phyloP scores from a whole-genome alignment of 2,329 filamentous ascomycete genomes.

The Colletotrichum australisinense region DNA sequence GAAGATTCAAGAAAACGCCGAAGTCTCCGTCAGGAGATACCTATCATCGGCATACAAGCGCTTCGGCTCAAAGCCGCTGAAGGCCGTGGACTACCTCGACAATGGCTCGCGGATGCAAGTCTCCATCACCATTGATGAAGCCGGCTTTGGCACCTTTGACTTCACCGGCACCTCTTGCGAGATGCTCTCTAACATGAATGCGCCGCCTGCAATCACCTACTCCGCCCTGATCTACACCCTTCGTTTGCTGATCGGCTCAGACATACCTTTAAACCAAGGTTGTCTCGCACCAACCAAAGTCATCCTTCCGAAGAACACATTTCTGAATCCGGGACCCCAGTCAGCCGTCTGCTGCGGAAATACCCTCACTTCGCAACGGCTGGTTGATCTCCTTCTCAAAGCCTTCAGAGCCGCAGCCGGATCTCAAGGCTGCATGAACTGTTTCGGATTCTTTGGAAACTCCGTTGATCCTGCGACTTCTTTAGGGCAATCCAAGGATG shows the following conservation, averaged over 20 bases:
- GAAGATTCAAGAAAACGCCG: slow-evolving; percentile 27
- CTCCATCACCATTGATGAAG: slow-evolving; percentile 42
- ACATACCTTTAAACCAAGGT: slow-evolving; percentile 88
- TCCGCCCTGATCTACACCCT: slow-evolving; percentile 38
- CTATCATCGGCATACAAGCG: slow-evolving; percentile 56
- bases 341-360: too few relatives aligned
- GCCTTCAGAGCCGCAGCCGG: background rate
- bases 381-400: background rate
- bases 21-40: slow-evolving; percentile 9
- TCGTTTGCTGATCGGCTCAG: slow-evolving; percentile 80
- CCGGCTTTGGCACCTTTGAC: slow-evolving; percentile 60
- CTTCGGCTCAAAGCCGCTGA: slow-evolving; percentile 78
- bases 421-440: background rate
- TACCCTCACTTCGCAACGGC: background rate
- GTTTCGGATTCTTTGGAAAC: background rate
- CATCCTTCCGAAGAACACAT: slow-evolving; percentile 66
- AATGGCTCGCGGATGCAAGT: slow-evolving; percentile 54
- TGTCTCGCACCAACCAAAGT: slow-evolving; percentile 82
- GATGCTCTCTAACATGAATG: slow-evolving; percentile 43
- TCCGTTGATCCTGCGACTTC: slow-evolving; percentile 47
- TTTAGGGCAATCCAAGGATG: slow-evolving; percentile 75
- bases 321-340: slow-evolving; percentile 47
- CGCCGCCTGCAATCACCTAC: slow-evolving; percentile 41
- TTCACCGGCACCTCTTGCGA: slow-evolving; percentile 63
- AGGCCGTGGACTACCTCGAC: slow-evolving; percentile 80